Percentiles rank a stretch among this genome's conserved stretches.
Evolutionary conservation across 2,329 filamentous ascomycete genomes (phyloP).

Genomic region (Colletotrichum viniferum): DNA sequence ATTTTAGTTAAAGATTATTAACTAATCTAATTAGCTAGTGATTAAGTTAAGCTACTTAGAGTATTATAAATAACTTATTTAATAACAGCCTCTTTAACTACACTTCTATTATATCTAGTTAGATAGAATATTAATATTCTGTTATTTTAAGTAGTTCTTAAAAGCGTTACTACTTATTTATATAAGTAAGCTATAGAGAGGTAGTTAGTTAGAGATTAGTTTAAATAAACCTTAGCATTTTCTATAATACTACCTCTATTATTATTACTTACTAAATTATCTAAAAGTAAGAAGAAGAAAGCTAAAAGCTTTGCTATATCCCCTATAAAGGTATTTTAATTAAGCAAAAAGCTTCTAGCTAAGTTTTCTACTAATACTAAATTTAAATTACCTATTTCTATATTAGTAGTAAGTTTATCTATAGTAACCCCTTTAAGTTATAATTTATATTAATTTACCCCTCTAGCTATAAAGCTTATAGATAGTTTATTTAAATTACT

Average conservation of each 20-base stretch:
- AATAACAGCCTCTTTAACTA: neutral
- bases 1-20: neutral
- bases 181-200: neutral
- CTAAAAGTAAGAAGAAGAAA: neutral
- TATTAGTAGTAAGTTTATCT: too few relatives aligned
- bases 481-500: neutral
- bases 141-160: neutral
- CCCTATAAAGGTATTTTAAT: neutral
- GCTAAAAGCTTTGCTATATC: neutral
- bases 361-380: accelerated
- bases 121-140: neutral
- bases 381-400: too few relatives aligned
- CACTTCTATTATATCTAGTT: neutral
- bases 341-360: too few relatives aligned
- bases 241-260: accelerated
- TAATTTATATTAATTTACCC: too few relatives aligned
- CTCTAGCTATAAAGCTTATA: neutral
- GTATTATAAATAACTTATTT: accelerated
- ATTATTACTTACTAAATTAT: neutral
- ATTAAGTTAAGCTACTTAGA: neutral
- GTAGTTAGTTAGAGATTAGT: too few relatives aligned
- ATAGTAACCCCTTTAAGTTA: too few relatives aligned
- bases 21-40: neutral
- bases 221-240: neutral
- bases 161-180: accelerated